A percentile compares a stretch with the other conserved stretches of the same genome.
Evolutionary conservation across 768 basidiomycete species (phyloP).

Genomic region (Rhodotorula kratochvilovae): DNA sequence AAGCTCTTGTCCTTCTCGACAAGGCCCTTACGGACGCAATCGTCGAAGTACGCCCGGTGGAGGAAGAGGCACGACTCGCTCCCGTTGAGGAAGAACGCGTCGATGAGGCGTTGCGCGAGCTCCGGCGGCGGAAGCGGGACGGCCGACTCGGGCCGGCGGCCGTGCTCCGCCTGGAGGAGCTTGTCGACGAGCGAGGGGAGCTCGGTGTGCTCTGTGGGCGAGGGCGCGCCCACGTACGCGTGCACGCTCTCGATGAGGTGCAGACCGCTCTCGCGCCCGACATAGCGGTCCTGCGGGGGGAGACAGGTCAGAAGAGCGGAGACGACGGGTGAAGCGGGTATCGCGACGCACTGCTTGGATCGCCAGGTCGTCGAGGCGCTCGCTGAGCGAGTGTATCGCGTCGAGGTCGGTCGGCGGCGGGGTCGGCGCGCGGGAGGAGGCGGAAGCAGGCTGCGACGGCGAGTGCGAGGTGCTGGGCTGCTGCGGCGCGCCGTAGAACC

Average conservation of each 20-base stretch:
- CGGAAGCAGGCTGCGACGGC: too few species aligned
- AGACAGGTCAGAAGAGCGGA: background rate
- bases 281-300: slow-evolving; percentile 16
- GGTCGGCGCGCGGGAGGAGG: background rate
- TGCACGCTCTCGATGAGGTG: slow-evolving; percentile 23
- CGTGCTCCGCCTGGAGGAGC: slow-evolving; percentile 27
- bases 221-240: background rate
- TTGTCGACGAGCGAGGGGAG: slow-evolving; percentile 8
- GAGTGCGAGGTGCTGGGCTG: background rate
- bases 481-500: background rate
- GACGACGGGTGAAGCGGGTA: too few species aligned
- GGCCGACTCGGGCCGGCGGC: slow-evolving; percentile 1
- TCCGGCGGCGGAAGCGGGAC: slow-evolving; percentile 60
- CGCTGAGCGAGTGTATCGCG: slow-evolving; percentile 10
- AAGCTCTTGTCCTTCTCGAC: slow-evolving; percentile 58
- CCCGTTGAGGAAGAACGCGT: slow-evolving; percentile 60
- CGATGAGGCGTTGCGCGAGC: slow-evolving; percentile 56
- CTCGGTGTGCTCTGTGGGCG: background rate
- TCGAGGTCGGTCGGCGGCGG: slow-evolving; percentile 22
- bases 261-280: slow-evolving; percentile 28
- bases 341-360: slow-evolving; percentile 10
- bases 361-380: slow-evolving; percentile 11
- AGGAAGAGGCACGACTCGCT: slow-evolving; percentile 62
- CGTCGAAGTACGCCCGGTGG: slow-evolving; percentile 66
- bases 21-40: slow-evolving; percentile 53